Conservation (phyloP, 2,329 filamentous ascomycete species). For the Colletotrichum sp. region DNA sequence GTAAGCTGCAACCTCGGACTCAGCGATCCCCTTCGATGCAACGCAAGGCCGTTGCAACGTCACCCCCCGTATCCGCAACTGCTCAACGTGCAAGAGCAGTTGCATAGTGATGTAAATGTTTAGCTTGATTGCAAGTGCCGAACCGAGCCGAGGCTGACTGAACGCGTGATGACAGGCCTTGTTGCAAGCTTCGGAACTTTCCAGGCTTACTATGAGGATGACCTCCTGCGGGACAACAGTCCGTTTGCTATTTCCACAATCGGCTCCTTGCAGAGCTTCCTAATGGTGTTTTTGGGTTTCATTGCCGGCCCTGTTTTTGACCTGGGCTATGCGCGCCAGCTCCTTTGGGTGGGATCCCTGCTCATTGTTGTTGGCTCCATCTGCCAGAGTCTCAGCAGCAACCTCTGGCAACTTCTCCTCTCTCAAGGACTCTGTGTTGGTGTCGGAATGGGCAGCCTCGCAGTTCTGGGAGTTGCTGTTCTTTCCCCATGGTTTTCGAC, state of each 20-base stretch:
- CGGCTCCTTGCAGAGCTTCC: conserved; percentile 50
- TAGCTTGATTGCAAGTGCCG: not conserved
- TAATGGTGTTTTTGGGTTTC: conserved; percentile 47
- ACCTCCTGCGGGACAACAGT: conserved; percentile 19
- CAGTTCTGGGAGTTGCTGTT: conserved; percentile 38
- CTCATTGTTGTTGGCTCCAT: conserved; percentile 53
- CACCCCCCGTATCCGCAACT: not conserved
- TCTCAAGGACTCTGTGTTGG: conserved; percentile 51
- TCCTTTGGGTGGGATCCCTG: conserved; percentile 44
- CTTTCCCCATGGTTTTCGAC: conserved; percentile 37
- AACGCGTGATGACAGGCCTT: conserved; percentile 32
- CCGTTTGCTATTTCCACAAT: conserved; percentile 44
- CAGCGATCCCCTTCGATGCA: not conserved
- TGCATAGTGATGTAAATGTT: not conserved
- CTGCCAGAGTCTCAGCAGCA: conserved; percentile 42
- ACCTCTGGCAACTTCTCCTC: conserved; percentile 55
- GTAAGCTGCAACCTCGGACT: not conserved
- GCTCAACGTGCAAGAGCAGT: not conserved
- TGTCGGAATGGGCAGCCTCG: conserved; percentile 46
- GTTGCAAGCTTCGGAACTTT: conserved; percentile 54
- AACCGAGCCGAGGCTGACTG: not conserved
- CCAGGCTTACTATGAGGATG: conserved; percentile 54
- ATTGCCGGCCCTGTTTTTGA: conserved; percentile 53
- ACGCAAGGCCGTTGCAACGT: not conserved
- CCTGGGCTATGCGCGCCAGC: conserved; percentile 45